Percentiles rank a stretch among this genome's conserved stretches.
These are phyloP conservation scores for Prunus fruticosa DNA, from an alignment of 306 rosid genomes.

Conservation along the genomic window DNA sequence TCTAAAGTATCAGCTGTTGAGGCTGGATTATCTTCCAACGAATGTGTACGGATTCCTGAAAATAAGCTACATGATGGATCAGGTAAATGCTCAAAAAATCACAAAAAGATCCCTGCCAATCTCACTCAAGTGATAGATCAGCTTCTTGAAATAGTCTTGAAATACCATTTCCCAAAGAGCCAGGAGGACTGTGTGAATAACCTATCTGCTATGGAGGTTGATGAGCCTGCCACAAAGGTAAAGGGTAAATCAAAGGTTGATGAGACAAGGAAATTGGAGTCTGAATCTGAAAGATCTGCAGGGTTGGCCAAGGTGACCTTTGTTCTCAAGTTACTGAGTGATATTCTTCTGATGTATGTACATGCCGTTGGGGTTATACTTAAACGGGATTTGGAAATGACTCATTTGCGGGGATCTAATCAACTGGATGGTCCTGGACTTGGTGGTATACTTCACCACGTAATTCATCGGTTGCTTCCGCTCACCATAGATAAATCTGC, in stretches of 20 bases:
- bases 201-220: constrained; percentile 78
- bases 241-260: constrained; percentile 96
- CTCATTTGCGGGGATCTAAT: constrained; percentile 76
- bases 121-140: constrained; percentile 94
- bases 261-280: constrained; percentile 53
- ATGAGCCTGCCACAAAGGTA: constrained; percentile 81
- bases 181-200: constrained; percentile 49
- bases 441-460: constrained; percentile 76
- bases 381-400: constrained; percentile 83
- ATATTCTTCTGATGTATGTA: constrained; percentile 89
- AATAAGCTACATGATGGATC: constrained; percentile 75
- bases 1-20: constrained; percentile 60
- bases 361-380: constrained; percentile 93
- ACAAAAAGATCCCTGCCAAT: constrained; percentile 87
- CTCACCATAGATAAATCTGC: constrained; percentile 81
- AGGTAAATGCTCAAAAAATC: constrained; percentile 78
- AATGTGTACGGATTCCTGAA: constrained; percentile 74
- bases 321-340: constrained; percentile 90
- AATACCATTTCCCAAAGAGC: constrained; percentile 57
- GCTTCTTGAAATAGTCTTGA: constrained; percentile 90
- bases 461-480: constrained; percentile 73
- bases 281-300: constrained; percentile 79
- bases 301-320: constrained; percentile 93
- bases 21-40: constrained; percentile 67
- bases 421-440: constrained; percentile 58